These are phyloP conservation scores for Lachancea meyersii DNA, from an alignment of 805 yeast genomes.

Conservation along the genomic window DNA sequence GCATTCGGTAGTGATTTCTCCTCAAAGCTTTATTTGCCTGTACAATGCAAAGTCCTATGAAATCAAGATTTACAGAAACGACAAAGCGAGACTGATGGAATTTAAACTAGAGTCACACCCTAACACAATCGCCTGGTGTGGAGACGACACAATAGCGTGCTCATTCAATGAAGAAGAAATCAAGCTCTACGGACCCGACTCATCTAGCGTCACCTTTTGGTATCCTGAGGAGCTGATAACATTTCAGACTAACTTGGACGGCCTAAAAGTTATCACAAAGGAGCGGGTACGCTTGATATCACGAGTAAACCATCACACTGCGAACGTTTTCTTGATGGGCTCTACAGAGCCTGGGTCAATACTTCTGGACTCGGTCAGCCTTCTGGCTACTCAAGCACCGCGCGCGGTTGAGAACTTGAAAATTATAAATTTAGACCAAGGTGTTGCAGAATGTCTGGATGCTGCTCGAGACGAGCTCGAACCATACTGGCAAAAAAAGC, in stretches of 20 bases:
- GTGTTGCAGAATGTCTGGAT: constrained; percentile 63
- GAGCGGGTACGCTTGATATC: constrained; percentile 55
- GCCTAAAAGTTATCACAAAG: constrained; percentile 58
- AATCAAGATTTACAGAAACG: constrained; percentile 43
- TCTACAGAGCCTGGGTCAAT: constrained; percentile 80
- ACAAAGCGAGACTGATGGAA: constrained; percentile 21
- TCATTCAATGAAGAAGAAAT: constrained; percentile 54
- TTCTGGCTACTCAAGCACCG: constrained; percentile 53
- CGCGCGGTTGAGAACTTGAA: constrained; percentile 73
- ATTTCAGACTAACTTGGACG: constrained; percentile 56
- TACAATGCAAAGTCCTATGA: constrained; percentile 37
- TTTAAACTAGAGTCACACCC: constrained; percentile 33
- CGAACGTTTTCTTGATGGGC: constrained; percentile 71
- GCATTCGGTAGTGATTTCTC: constrained; percentile 26
- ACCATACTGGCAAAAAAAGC: constrained; percentile 69
- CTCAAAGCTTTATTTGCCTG: constrained; percentile 41
- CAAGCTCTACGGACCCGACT: constrained; percentile 65
- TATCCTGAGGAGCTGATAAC: constrained; percentile 41
- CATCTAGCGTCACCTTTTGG: constrained; percentile 40
- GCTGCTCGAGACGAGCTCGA: constrained; percentile 79
- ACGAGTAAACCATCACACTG: constrained; percentile 52
- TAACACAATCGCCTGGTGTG: constrained; percentile 68
- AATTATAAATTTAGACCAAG: constrained; percentile 46
- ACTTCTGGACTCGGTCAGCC: constrained; percentile 68
- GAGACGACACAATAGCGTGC: constrained; percentile 70